Evolutionary conservation across 371 early-diverging fungal species (phyloP).

Genomic region (Apophysomyces elegans): DNA sequence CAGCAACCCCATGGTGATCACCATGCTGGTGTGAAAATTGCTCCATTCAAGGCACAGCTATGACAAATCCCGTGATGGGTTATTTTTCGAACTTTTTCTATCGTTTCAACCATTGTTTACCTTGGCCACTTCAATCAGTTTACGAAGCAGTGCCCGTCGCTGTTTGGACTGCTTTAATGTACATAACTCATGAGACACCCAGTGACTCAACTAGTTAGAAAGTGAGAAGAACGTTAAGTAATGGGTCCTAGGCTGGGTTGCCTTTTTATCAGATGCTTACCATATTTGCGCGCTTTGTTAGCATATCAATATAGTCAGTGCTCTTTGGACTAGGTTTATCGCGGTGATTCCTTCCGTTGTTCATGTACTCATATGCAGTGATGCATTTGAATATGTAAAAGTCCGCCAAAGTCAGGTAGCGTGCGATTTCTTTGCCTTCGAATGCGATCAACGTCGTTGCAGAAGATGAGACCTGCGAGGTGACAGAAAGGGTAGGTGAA

Average conservation of each 20-base stretch:
- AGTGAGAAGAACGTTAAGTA: too few species aligned
- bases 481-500: slow-evolving; percentile 15
- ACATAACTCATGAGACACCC: slow-evolving; percentile 48
- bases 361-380: slow-evolving; percentile 30
- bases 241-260: too few species aligned
- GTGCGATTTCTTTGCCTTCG: slow-evolving; percentile 45
- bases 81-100: neutral
- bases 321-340: neutral
- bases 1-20: slow-evolving; percentile 44
- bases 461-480: neutral
- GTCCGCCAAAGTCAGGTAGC: slow-evolving; percentile 49
- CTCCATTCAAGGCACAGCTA: slow-evolving; percentile 48
- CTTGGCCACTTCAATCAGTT: slow-evolving; percentile 49
- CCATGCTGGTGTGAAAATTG: slow-evolving; percentile 55
- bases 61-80: neutral
- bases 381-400: slow-evolving; percentile 41
- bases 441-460: slow-evolving; percentile 4
- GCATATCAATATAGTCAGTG: slow-evolving; percentile 16
- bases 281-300: slow-evolving; percentile 30
- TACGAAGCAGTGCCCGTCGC: slow-evolving; percentile 30
- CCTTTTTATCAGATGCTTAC: slow-evolving; percentile 3
- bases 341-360: neutral
- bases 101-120: slow-evolving; percentile 20
- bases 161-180: slow-evolving; percentile 30
- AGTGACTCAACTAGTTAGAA: slow-evolving; percentile 73